Evolutionary conservation across 2,329 filamentous ascomycete genomes (phyloP).

Genomic region (Fusarium chaquense): DNA sequence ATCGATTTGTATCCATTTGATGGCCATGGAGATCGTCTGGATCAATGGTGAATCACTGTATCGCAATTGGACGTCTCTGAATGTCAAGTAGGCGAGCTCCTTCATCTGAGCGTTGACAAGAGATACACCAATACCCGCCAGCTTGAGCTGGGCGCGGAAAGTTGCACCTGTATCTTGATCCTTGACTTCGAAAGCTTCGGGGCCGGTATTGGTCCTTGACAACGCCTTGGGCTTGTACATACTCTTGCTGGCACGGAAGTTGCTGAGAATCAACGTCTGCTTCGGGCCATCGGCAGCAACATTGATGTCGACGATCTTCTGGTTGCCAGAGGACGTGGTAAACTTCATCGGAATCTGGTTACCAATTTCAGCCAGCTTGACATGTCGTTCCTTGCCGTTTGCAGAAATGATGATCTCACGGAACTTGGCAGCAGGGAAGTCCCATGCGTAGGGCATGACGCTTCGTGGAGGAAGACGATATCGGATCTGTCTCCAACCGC

Average conservation of each 20-base stretch:
- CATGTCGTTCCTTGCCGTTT: conserved; percentile 75
- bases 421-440: conserved; percentile 96
- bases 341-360: conserved; percentile 96
- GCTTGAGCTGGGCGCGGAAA: conserved; percentile 87
- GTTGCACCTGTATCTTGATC: conserved; percentile 88
- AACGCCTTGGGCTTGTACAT: conserved; percentile 76
- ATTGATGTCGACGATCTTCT: conserved; percentile 96
- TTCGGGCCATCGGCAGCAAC: conserved; percentile 96
- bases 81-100: conserved; percentile 92
- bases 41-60: conserved; percentile 94
- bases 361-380: conserved; percentile 96
- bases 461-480: conserved; percentile 93
- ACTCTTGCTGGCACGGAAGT: conserved; percentile 93
- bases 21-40: conserved; percentile 87
- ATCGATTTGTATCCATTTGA: conserved; percentile 99
- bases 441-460: conserved; percentile 99
- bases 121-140: conserved; percentile 92
- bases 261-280: conserved; percentile 92
- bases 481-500: conserved; percentile 90
- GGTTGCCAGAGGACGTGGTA: conserved; percentile 71
- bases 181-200: conserved; percentile 87
- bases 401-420: conserved; percentile 84
- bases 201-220: conserved; percentile 61
- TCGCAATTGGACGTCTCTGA: conserved; percentile 89
- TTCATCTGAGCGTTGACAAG: conserved; percentile 92